Evolutionary conservation across 805 yeast genomes (phyloP).

Genomic region (Starmerella stigmatis): DNA sequence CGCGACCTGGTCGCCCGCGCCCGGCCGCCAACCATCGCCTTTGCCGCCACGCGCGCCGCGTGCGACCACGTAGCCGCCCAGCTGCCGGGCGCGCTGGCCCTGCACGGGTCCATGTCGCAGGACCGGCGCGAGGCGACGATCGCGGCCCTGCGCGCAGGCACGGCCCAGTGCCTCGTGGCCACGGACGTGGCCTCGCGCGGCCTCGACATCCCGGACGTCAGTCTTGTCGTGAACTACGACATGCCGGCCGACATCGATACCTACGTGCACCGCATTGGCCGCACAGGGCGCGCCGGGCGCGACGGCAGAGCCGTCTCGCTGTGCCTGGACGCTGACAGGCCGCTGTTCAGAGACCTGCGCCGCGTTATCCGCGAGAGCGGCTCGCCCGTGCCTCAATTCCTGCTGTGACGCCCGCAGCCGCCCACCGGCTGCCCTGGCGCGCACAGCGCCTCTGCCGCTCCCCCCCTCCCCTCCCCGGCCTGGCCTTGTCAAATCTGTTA

Average conservation of each 20-base stretch:
- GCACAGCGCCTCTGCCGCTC: no score
- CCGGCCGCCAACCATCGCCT: slow-evolving; percentile 49
- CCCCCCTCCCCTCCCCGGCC: no score
- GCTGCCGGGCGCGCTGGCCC: slow-evolving; percentile 44
- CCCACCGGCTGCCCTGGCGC: no score
- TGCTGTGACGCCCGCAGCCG: neutral
- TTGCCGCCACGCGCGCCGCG: slow-evolving; percentile 64
- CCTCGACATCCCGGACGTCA: slow-evolving; percentile 78
- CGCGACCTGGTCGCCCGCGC: slow-evolving; percentile 30
- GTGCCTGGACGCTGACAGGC: slow-evolving; percentile 28
- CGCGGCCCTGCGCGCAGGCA: slow-evolving; percentile 44
- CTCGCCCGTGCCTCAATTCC: slow-evolving; percentile 1
- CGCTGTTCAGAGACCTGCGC: slow-evolving; percentile 17
- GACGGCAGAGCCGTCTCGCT: slow-evolving; percentile 68
- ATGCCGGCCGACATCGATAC: slow-evolving; percentile 70
- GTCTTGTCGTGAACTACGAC: slow-evolving; percentile 77
- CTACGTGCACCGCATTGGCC: slow-evolving; percentile 85
- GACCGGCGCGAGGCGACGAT: slow-evolving; percentile 75
- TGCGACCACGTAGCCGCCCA: slow-evolving; percentile 50
- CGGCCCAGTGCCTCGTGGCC: slow-evolving; percentile 61
- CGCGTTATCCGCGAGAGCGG: slow-evolving; percentile 10
- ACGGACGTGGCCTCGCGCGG: slow-evolving; percentile 97
- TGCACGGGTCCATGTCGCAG: slow-evolving; percentile 85
- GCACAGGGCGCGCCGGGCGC: slow-evolving; percentile 93
- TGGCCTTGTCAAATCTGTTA: no score